These are phyloP conservation scores for Plectosphaerella sp. DNA, from an alignment of 2,329 filamentous ascomycete genomes.

Conservation along the genomic window DNA sequence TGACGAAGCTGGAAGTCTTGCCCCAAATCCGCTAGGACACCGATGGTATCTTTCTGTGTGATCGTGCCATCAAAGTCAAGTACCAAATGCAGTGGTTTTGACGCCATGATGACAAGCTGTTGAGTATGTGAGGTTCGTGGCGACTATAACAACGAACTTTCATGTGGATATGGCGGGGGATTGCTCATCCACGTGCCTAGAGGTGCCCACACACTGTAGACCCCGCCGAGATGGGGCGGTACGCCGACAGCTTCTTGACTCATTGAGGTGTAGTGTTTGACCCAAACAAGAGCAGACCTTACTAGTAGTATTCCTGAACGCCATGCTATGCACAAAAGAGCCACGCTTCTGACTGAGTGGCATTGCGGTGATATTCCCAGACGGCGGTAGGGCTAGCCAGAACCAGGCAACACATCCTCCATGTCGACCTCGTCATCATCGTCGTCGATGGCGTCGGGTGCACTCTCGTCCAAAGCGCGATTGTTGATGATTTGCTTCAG, in stretches of 20 bases:
- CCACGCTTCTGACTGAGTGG: not conserved
- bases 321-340: conserved; percentile 4
- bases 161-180: too few relatives aligned
- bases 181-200: too few relatives aligned
- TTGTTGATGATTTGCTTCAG: conserved; percentile 10
- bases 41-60: conserved; percentile 49
- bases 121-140: not conserved
- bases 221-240: too few relatives aligned
- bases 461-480: conserved; percentile 19
- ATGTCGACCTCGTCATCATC: conserved; percentile 69
- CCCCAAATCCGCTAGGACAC: conserved; percentile 38
- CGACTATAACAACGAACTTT: too few relatives aligned
- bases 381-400: too few relatives aligned
- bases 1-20: conserved; percentile 23
- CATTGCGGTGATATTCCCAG: not conserved
- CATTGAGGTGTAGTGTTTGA: too few relatives aligned
- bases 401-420: conserved; percentile 61
- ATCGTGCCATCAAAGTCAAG: conserved; percentile 60
- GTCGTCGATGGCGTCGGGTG: conserved; percentile 52
- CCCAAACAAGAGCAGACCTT: too few relatives aligned
- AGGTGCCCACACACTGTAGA: too few relatives aligned
- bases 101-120: conserved; percentile 8
- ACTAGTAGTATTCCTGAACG: conserved; percentile 3
- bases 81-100: conserved; percentile 34
- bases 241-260: too few relatives aligned